phyloP scores from a whole-genome alignment of 2,329 filamentous ascomycete species.

The Epicoccum nigrum region DNA sequence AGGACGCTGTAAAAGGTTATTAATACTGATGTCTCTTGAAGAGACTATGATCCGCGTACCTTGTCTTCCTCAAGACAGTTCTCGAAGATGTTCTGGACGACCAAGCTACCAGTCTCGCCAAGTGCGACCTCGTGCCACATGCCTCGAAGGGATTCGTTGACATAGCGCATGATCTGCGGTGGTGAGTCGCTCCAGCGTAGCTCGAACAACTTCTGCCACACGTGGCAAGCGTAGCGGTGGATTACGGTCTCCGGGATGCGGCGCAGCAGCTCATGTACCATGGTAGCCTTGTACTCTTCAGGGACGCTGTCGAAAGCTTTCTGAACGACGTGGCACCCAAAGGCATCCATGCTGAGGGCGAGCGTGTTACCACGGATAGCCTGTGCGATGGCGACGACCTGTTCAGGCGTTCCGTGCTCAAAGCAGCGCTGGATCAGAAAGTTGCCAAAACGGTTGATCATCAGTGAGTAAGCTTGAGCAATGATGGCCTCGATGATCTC shows the following conservation, averaged over 20 bases:
- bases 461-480: slow-evolving; percentile 89
- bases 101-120: slow-evolving; percentile 94
- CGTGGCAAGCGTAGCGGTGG: slow-evolving; percentile 97
- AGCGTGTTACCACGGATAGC: slow-evolving; percentile 93
- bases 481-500: slow-evolving; percentile 98
- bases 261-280: slow-evolving; percentile 96
- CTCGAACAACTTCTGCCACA: slow-evolving; percentile 99
- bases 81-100: slow-evolving; percentile 99
- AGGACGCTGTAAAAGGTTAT: slow-evolving; percentile 69
- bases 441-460: slow-evolving; percentile 99
- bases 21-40: background rate
- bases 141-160: slow-evolving; percentile 90
- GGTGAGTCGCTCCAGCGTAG: slow-evolving; percentile 93
- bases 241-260: slow-evolving; percentile 97
- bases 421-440: slow-evolving; percentile 99
- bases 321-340: slow-evolving; percentile 97
- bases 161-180: slow-evolving; percentile 97
- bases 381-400: slow-evolving; percentile 90
- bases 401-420: slow-evolving; percentile 93
- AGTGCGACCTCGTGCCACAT: slow-evolving; percentile 99
- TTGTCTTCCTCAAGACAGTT: slow-evolving; percentile 99
- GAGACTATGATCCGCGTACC: slow-evolving; percentile 57
- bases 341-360: slow-evolving; percentile 96
- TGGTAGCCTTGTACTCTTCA: slow-evolving; percentile 96
- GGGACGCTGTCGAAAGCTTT: slow-evolving; percentile 98